Conservation (phyloP, 148 eudicot species). For the Diospyros kaki region DNA sequence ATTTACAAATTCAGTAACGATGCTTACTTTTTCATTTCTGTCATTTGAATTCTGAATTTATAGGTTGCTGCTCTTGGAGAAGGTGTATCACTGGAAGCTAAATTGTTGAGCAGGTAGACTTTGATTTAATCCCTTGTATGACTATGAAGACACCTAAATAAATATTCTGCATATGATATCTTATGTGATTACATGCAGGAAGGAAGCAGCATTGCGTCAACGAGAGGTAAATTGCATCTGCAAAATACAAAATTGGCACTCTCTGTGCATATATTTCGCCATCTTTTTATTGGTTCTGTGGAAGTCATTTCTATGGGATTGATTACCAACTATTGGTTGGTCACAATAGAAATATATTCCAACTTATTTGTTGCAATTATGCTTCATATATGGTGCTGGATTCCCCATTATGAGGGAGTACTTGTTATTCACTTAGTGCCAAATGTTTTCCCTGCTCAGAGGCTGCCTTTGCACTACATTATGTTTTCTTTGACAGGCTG, state of each 20-base stretch:
- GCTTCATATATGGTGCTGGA: background rate
- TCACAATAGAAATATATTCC: background rate
- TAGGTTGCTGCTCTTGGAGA: constrained; percentile 98
- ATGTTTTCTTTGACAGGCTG: constrained; percentile 51
- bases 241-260: background rate
- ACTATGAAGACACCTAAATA: constrained; percentile 15
- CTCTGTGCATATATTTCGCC: background rate
- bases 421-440: constrained; percentile 11
- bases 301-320: background rate
- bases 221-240: constrained; percentile 53
- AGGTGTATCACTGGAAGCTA: constrained; percentile 95
- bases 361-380: background rate
- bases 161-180: constrained; percentile 17
- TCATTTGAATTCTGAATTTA: constrained; percentile 13
- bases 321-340: background rate
- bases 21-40: background rate
- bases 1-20: background rate
- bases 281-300: constrained; percentile 2
- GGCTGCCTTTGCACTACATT: constrained; percentile 15
- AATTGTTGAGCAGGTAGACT: constrained; percentile 81
- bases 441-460: constrained; percentile 5
- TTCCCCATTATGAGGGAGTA: constrained; percentile 1
- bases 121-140: constrained; percentile 5
- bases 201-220: constrained; percentile 95
- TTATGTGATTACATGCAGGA: constrained; percentile 50